Evolutionary conservation across 371 early-diverging fungal species (phyloP), one percentile per base, ranked within the genome.

Genomic region (Apophysomyces trapeziformis): DNA sequence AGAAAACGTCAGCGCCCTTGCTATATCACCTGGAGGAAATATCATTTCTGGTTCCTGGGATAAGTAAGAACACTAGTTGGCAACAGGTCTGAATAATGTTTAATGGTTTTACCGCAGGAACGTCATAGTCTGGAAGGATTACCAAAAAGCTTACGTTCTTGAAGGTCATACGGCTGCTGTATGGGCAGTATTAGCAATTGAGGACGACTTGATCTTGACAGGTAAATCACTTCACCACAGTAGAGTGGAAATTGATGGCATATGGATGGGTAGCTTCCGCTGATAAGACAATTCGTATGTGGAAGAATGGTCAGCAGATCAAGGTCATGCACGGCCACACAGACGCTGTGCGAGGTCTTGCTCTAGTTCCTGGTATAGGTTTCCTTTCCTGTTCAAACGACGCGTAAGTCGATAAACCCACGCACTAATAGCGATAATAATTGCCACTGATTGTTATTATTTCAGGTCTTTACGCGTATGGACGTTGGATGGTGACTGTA

Each of bases 1-100:
- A 0, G 95, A 92, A 47, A 97, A 93, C 67, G 93, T 99, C 4
- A 92, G 95, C 70, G 84, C 92, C 1, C 76, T 99, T 26, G 81
- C 85, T 7, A 78, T 85, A 0, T 82, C 89, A 4, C 73, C 83
- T 1, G 85, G 87, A 37, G 95, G 93, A 2, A 74, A 84, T 36
- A 81, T 95, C 26, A 85, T 98, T 5, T 95, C 97, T 14, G 98
- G 97, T 11, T 96, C 96, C 14, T 98, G 99, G 99, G 99, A 99
- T 80, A 92, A 87, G 96, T 95, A 80, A 64, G 82, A 3, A 64
- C 18, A 36, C 9, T 21, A 8, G 12, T 26, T 59, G 21, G 7
- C 14, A 41, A 41, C 13, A 41, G 35, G 46, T 26, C 32, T 26
- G 35, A 1, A 38, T 35, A 18, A 1, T 16, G 4, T 32, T n/a